A percentile compares a stretch with the other conserved stretches of the same genome.
These are phyloP conservation scores for Tolypocladium tropicale DNA, from an alignment of 2,329 filamentous ascomycete genomes.

Conservation along the genomic window DNA sequence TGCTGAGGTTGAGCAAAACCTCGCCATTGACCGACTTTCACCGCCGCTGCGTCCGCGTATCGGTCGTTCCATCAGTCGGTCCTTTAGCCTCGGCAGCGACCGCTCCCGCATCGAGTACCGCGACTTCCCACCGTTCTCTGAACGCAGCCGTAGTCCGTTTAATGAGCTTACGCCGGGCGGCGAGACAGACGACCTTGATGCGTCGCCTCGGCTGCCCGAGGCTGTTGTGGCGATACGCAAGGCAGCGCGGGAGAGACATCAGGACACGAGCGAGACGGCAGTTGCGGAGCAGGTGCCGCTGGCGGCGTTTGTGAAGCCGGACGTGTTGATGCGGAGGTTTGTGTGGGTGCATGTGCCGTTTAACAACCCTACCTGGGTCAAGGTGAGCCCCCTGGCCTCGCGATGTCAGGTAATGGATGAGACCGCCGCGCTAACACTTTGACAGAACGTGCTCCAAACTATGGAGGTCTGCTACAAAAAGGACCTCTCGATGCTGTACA, in stretches of 20 bases:
- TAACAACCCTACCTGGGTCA: conserved; percentile 49
- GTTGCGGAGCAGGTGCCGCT: conserved; percentile 17
- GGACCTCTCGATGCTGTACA: conserved; percentile 29
- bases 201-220: conserved; percentile 21
- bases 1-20: conserved; percentile 26
- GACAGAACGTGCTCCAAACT: conserved; percentile 32
- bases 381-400: conserved; percentile 21
- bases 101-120: conserved; percentile 19
- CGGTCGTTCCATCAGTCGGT: conserved; percentile 21
- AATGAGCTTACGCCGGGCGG: conserved; percentile 7
- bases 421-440: not conserved
- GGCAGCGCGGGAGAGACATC: conserved; percentile 8
- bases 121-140: conserved; percentile 25
- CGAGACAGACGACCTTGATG: conserved; percentile 15
- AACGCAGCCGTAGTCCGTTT: conserved; percentile 21
- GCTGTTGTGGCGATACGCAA: conserved; percentile 20
- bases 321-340: conserved; percentile 33
- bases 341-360: conserved; percentile 49
- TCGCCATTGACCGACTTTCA: conserved; percentile 26
- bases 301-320: conserved; percentile 22
- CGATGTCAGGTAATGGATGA: not conserved
- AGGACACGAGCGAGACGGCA: conserved; percentile 14
- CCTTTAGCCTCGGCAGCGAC: conserved; percentile 22
- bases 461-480: conserved; percentile 26
- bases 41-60: conserved; percentile 20